A percentile compares a stretch with the other conserved stretches of the same genome.
These are phyloP conservation scores for Nicotiana undulata DNA, from an alignment of 257 asterid genomes.

Conservation along the genomic window DNA sequence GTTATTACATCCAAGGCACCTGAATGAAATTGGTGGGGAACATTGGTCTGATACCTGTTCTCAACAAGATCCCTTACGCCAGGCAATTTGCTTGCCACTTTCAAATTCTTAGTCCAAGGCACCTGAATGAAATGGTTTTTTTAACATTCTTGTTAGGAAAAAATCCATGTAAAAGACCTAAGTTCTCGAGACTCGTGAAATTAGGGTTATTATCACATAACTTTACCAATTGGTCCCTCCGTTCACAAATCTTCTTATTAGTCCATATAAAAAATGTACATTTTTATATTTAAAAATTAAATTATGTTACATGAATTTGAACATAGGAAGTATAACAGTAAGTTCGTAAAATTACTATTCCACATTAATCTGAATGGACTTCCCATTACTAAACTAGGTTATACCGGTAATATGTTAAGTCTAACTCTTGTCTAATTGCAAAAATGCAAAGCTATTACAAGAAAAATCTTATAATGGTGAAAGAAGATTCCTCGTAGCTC, in stretches of 20 bases:
- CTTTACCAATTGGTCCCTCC: no score
- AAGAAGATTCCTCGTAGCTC: slow-evolving; percentile 52
- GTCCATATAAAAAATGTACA: no score
- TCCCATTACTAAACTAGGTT: background rate
- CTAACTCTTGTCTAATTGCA: no score
- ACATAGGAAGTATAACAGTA: no score
- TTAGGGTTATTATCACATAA: no score
- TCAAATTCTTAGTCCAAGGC: background rate
- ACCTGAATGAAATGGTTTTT: background rate
- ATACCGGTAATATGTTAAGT: slow-evolving; percentile 29
- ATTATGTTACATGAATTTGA: no score
- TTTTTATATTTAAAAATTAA: no score
- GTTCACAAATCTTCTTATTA: no score
- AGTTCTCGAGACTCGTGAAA: background rate
- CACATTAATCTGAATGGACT: no score
- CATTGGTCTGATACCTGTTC: slow-evolving; percentile 18
- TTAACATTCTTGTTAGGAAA: background rate
- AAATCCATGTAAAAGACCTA: background rate
- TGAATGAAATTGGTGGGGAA: background rate
- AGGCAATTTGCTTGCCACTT: background rate
- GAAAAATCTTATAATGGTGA: slow-evolving; percentile 29
- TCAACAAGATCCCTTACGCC: background rate
- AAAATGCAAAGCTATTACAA: slow-evolving; percentile 21
- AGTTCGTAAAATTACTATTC: no score
- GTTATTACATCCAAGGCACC: no score